These are phyloP conservation scores for Podila epicladia DNA, from an alignment of 192 early-diverging fungal genomes.

Conservation along the genomic window DNA sequence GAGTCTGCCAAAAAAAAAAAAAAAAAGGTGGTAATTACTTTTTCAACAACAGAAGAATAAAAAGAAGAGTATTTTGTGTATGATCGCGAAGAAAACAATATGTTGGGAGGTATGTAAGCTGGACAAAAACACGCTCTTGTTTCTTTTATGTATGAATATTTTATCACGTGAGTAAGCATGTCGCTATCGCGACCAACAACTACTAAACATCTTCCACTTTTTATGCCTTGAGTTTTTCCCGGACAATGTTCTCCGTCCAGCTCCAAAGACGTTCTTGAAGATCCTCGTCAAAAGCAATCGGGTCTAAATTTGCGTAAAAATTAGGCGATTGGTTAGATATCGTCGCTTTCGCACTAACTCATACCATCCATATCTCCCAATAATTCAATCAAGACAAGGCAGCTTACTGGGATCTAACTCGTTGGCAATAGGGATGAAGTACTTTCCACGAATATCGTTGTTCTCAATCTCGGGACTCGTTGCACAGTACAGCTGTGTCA, in stretches of 20 bases:
- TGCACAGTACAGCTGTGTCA: conserved; percentile 58
- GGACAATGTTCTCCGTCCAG: conserved; percentile 1
- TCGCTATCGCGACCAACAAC: no score
- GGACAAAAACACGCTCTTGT: no score
- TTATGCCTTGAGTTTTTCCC: background rate
- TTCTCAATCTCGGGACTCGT: conserved; percentile 62
- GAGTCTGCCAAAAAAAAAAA: no score
- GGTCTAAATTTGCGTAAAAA: background rate
- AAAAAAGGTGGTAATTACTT: no score
- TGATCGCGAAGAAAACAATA: no score
- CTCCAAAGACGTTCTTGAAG: background rate
- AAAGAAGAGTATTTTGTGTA: no score
- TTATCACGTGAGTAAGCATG: no score
- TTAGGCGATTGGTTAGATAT: background rate
- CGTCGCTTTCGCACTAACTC: background rate
- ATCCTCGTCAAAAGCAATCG: background rate
- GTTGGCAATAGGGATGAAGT: conserved; percentile 24
- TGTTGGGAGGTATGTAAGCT: no score
- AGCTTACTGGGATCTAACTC: background rate
- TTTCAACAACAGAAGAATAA: no score
- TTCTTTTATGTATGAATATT: no score
- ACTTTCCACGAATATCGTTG: conserved; percentile 37
- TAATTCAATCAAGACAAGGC: background rate
- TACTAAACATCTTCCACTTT: no score
- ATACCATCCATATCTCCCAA: background rate